Conservation (phyloP, 306 rosid species). For the Medicago lupulina region DNA sequence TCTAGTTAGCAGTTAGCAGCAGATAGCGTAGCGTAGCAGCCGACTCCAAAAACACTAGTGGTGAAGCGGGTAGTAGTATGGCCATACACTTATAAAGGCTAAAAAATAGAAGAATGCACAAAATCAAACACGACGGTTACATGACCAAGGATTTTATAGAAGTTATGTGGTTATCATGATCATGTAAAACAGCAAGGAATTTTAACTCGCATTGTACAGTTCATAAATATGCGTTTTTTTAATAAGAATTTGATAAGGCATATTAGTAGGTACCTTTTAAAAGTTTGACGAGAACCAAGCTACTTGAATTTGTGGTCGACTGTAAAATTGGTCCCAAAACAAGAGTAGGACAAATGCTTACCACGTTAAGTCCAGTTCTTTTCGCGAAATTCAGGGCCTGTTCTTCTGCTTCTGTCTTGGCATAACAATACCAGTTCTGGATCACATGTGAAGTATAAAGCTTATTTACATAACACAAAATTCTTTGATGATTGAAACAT, state of each 20-base stretch:
- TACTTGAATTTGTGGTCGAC: slow-evolving; percentile 22
- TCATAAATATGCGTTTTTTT: too few relatives aligned
- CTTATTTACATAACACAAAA: slow-evolving; percentile 11
- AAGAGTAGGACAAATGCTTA: slow-evolving; percentile 55
- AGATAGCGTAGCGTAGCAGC: too few relatives aligned
- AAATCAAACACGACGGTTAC: not conserved
- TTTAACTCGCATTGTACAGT: not conserved
- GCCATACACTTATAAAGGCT: too few relatives aligned
- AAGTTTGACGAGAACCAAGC: slow-evolving; percentile 18
- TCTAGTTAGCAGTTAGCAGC: too few relatives aligned
- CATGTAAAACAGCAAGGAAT: too few relatives aligned
- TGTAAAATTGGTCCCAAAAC: slow-evolving; percentile 30
- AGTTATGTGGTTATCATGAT: too few relatives aligned
- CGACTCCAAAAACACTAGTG: too few relatives aligned
- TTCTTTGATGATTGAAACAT: slow-evolving; percentile 2
- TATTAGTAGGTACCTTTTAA: slow-evolving; percentile 22
- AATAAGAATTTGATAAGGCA: slow-evolving; percentile 3
- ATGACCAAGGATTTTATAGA: not conserved
- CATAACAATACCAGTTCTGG: slow-evolving; percentile 79
- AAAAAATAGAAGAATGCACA: too few relatives aligned
- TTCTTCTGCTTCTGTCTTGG: slow-evolving; percentile 83
- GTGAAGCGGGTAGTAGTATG: too few relatives aligned
- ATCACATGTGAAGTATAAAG: not conserved
- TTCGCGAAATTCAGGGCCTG: slow-evolving; percentile 65
- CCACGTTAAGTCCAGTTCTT: slow-evolving; percentile 57